These are phyloP conservation scores for Vigna angularis DNA, from an alignment of 306 rosid species.

Conservation along the genomic window DNA sequence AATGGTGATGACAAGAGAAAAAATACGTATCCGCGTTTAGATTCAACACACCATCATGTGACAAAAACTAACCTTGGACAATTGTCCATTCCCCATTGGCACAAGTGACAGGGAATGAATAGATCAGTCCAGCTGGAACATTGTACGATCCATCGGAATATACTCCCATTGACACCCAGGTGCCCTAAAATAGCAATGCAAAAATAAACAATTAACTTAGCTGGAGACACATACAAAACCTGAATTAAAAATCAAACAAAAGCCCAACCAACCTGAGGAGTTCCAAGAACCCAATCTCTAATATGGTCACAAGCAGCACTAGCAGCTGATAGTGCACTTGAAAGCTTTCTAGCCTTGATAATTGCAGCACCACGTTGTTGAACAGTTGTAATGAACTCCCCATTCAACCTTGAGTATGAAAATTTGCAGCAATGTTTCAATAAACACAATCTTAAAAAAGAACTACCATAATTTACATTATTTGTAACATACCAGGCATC, in stretches of 20 bases:
- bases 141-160: constrained; percentile 97
- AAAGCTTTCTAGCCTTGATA: constrained; percentile 91
- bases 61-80: constrained; percentile 75
- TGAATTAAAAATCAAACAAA: constrained; percentile 3
- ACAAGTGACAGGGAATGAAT: constrained; percentile 92
- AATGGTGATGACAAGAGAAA: background rate
- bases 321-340: constrained; percentile 97
- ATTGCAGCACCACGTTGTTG: constrained; percentile 99
- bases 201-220: background rate
- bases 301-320: constrained; percentile 99
- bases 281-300: constrained; percentile 98
- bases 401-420: constrained; percentile 70
- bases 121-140: constrained; percentile 94
- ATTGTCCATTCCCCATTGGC: constrained; percentile 88
- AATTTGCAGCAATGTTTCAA: constrained; percentile 14
- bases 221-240: background rate
- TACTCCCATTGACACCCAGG: constrained; percentile 98
- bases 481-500: constrained; percentile 73
- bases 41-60: background rate
- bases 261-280: constrained; percentile 74
- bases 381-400: constrained; percentile 88
- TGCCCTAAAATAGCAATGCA: constrained; percentile 64
- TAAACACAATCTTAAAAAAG: background rate
- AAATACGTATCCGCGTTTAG: background rate
- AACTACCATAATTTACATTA: background rate